Base-by-base conservation (phyloP, 495 filamentous ascomycete genomes). In the Aeminium ludgeri region DNA sequence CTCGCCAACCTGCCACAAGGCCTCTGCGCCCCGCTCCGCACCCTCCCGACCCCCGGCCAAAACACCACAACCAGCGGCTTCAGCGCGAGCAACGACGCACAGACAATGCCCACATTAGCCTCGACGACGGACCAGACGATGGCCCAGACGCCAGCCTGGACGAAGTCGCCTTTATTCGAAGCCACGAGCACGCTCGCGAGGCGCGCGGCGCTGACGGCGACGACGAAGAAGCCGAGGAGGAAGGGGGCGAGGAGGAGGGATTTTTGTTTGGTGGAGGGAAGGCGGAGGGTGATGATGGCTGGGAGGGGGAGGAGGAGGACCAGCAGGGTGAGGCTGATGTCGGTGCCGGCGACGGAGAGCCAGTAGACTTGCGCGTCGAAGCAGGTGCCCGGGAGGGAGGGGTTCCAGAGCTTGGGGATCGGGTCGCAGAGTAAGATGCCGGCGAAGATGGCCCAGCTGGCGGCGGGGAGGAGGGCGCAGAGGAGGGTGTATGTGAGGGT, bases 191-290 rank as follows among this genome's bases (percentile, higher is more conserved):
- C 45, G 2, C 36, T 44, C 11, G 17, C 25, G 7, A 49, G 30
- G 18, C 50, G 50, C 0, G 40, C 52, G 3, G 59, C 43, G 34
- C 52, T 52, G 16, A 44, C 32, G 8, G 28, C 31, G 30, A 36
- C 43, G 18, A 42, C 47, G 34, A 73, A 63, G 48, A 60, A 64
- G 40, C 74, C 74, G 0, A 77, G 56, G 1, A 63, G 61, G 46
- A 78, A 76, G 16, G 76, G 62, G 15, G 63, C 49, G 37, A 73
- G 58, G 10, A 78, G 49, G 0, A 60, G 65, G 20, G 60, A 17
- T 48, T 71, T 77, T 45, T 74, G 56, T 38, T 46, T 43, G 17
- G 41, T 43, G n/a, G n/a, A n/a, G 7, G 49, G 45, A 10, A 61
- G 40, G 25, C 44, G 49, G 17, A 61, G 44, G 11, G 30, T 35